These are phyloP conservation scores for Aspergillus amoenus DNA, from an alignment of 2,329 filamentous ascomycete genomes.

Conservation along the genomic window DNA sequence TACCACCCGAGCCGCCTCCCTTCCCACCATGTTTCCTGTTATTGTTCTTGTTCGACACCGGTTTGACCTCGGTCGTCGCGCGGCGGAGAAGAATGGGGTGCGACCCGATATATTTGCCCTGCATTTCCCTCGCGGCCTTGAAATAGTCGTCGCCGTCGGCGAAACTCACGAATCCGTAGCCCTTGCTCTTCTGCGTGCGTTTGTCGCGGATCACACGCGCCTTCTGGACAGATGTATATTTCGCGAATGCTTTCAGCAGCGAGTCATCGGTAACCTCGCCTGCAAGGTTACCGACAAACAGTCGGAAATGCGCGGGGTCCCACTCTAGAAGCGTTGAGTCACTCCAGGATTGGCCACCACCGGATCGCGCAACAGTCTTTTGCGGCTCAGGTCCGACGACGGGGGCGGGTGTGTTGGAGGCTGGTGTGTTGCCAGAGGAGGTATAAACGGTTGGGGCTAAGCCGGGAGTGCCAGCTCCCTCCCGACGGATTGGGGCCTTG, in stretches of 20 bases:
- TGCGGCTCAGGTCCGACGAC: conserved; percentile 50
- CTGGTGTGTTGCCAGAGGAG: conserved; percentile 29
- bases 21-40: conserved; percentile 52
- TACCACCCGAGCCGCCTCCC: conserved; percentile 29
- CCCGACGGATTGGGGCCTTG: conserved; percentile 42
- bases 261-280: conserved; percentile 97
- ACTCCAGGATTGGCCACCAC: conserved; percentile 90
- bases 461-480: conserved; percentile 37
- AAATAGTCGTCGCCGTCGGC: conserved; percentile 95
- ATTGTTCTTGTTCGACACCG: conserved; percentile 65
- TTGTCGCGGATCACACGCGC: conserved; percentile 94
- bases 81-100: conserved; percentile 87
- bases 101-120: conserved; percentile 98
- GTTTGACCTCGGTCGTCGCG: conserved; percentile 87
- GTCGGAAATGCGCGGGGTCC: conserved; percentile 89
- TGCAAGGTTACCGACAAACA: conserved; percentile 95
- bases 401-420: conserved; percentile 44
- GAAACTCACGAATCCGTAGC: conserved; percentile 96
- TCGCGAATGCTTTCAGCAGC: conserved; percentile 86
- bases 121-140: conserved; percentile 94
- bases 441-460: conserved; percentile 44
- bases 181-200: conserved; percentile 91
- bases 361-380: conserved; percentile 84
- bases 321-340: conserved; percentile 88
- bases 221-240: conserved; percentile 86